A percentile compares a stretch with the other conserved stretches of the same genome.
Conservation (phyloP, 129 eudicot species). For the Kitagawia praeruptora region DNA sequence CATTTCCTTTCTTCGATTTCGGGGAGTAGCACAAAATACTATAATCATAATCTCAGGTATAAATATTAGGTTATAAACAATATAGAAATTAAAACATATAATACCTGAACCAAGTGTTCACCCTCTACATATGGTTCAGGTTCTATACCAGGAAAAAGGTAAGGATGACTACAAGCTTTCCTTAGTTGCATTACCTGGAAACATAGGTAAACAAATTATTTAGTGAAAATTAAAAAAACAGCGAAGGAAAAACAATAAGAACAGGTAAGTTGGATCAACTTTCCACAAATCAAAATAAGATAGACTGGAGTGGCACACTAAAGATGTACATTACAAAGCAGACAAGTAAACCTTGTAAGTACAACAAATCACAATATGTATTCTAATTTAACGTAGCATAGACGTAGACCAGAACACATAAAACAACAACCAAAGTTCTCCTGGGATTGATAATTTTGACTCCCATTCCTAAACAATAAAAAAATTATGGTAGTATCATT, state of each 20-base stretch:
- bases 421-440: not conserved
- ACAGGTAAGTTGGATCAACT: not conserved
- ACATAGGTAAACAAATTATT: slow-evolving; percentile 1
- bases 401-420: not conserved
- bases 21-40: not conserved
- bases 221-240: not conserved
- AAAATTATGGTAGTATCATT: not conserved
- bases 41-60: not conserved
- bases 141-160: slow-evolving; percentile 95
- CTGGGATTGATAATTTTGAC: not conserved
- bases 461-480: not conserved
- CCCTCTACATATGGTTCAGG: slow-evolving; percentile 99
- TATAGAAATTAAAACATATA: not conserved
- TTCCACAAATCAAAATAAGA: not conserved
- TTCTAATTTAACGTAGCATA: not conserved
- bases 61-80: not conserved
- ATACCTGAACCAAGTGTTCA: slow-evolving; percentile 92
- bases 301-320: not conserved
- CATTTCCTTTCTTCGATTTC: not conserved
- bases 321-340: not conserved
- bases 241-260: not conserved
- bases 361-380: not conserved
- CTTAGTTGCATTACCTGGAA: slow-evolving; percentile 87
- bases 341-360: not conserved
- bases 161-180: slow-evolving; percentile 99